Percentiles rank a stretch among this genome's conserved stretches.
Conservation (phyloP, 148 eudicot genomes). For the Cornus kousa region DNA sequence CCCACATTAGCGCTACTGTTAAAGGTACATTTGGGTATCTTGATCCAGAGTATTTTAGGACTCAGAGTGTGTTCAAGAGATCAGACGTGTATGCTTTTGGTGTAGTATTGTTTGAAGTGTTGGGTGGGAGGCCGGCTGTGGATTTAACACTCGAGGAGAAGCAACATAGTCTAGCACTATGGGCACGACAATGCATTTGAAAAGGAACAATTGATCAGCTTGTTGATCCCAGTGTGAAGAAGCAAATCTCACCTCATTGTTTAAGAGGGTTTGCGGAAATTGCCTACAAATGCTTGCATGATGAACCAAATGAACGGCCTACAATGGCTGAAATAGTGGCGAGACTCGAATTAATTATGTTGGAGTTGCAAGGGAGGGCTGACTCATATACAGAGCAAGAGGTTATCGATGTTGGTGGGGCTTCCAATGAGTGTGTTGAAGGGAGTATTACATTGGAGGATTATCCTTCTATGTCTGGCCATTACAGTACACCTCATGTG, state of each 20-base stretch:
- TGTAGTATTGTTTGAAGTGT: slow-evolving; percentile 34
- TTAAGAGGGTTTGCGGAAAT: slow-evolving; percentile 19
- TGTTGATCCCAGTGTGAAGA: slow-evolving; percentile 17
- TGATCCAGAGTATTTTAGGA: slow-evolving; percentile 17
- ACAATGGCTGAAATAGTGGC: slow-evolving; percentile 31
- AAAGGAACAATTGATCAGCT: slow-evolving; percentile 17
- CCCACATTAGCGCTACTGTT: slow-evolving; percentile 29
- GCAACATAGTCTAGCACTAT: slow-evolving; percentile 14
- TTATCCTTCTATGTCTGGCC: no score
- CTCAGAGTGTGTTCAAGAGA: slow-evolving; percentile 20
- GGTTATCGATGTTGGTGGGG: not conserved
- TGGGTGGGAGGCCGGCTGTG: slow-evolving; percentile 28
- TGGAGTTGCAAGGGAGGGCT: slow-evolving; percentile 13
- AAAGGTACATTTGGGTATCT: slow-evolving; percentile 39
- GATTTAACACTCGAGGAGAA: slow-evolving; percentile 26
- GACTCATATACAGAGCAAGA: not conserved
- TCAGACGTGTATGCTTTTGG: slow-evolving; percentile 34
- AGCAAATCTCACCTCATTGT: slow-evolving; percentile 20
- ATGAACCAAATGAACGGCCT: slow-evolving; percentile 26
- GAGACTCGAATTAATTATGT: slow-evolving; percentile 19
- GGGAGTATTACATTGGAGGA: not conserved
- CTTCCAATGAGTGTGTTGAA: not conserved
- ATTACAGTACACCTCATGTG: no score
- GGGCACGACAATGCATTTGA: slow-evolving; percentile 25
- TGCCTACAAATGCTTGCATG: slow-evolving; percentile 25